Base-by-base conservation (phyloP, 352 stramenopile genomes). In the Phytophthora uliginosa region DNA sequence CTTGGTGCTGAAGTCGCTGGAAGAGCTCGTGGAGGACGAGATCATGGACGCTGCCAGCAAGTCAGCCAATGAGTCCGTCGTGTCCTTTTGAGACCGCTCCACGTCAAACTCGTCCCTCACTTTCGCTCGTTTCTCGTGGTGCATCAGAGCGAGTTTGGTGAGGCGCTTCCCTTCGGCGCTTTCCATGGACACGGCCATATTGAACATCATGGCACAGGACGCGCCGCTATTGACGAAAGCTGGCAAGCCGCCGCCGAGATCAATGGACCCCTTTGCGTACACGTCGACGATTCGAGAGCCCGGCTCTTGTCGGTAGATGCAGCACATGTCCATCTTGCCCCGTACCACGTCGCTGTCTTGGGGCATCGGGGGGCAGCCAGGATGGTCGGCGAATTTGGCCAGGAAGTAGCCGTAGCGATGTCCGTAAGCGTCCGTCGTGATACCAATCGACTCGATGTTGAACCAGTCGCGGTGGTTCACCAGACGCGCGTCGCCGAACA, bases 401-500 rank as follows among this genome's bases (percentile, higher is more conserved):
- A 93, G 71, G 47, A 89, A 84, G 76, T 81, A 93, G 42, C 82
- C 86, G 42, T 89, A 81, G 20, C 73, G 73, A 20, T 82, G 77
- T 48, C 80, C 80, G 5, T 67, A 83, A 0, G 56, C 59, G 15
- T 87, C 73, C 0, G 63, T 66, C 1, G 68, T 66, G 45, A 88
- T 78, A 1, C 85, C 85, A 3, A 74, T 88, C 6, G 82, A 83
- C 63, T 93, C 82, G 53, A 93, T 64, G 56, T 83, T 89, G 52
- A 89, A 85, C 50, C 83, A 82, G 73, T 93, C 85, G 17, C 85
- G 83, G 57, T 87, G 80, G 52, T 84, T 84, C n/a, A 89, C 69
- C 7, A 91, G 47, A 50, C 57, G 73, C 45, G 64, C 82, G 66
- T 69, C 89, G 38, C 65, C 81, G 51, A 62, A 80, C 33, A 47